Evolutionary conservation across 2,329 filamentous ascomycete species (phyloP).

Genomic region (Pezicula radicicola): DNA sequence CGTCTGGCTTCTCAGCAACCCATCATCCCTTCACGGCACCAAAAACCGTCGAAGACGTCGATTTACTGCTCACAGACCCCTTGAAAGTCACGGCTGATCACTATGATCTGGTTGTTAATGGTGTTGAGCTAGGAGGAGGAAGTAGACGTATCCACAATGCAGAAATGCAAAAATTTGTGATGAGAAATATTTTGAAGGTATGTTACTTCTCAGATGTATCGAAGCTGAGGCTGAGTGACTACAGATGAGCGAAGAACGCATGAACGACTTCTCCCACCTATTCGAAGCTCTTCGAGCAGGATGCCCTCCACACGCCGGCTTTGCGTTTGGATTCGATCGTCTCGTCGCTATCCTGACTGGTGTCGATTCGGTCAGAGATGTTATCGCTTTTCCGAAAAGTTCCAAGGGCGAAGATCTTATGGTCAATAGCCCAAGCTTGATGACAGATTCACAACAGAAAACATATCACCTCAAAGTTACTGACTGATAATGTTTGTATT

Average conservation of each 20-base stretch:
- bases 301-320: conserved; percentile 91
- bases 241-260: conserved; percentile 47
- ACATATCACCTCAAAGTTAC: conserved; percentile 21
- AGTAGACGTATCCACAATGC: conserved; percentile 89
- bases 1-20: conserved; percentile 77
- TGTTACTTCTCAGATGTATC: background rate
- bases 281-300: conserved; percentile 78
- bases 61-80: conserved; percentile 70
- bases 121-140: conserved; percentile 89
- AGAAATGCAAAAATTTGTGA: conserved; percentile 77
- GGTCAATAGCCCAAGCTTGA: conserved; percentile 70
- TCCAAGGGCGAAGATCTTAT: conserved; percentile 84
- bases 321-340: conserved; percentile 90
- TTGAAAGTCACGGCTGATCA: conserved; percentile 76
- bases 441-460: conserved; percentile 50
- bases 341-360: conserved; percentile 77
- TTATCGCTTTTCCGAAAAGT: conserved; percentile 96
- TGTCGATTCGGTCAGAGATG: conserved; percentile 77
- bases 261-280: conserved; percentile 83
- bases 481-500: background rate
- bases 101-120: conserved; percentile 95
- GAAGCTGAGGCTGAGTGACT: background rate
- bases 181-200: conserved; percentile 73
- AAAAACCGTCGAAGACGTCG: conserved; percentile 66
- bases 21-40: conserved; percentile 97